Evolutionary conservation across 108 stramenopile species (phyloP).

Genomic region (Hondaea fermentalgiana): DNA sequence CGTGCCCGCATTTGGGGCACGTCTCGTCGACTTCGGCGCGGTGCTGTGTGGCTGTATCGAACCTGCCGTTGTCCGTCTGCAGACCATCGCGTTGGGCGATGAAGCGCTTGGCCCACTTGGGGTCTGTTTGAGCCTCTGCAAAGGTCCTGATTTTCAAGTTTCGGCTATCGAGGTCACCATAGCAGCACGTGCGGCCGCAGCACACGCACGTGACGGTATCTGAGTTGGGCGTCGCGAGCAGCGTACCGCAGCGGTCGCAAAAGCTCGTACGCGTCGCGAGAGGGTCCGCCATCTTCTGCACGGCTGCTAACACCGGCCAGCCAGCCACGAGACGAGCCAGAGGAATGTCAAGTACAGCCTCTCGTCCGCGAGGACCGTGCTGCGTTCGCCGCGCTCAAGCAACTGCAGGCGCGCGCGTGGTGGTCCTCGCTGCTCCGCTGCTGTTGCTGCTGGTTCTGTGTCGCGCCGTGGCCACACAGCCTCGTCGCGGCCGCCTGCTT

Average conservation of each 20-base stretch:
- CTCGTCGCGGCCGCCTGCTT: too few species aligned
- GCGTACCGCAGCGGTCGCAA: not conserved
- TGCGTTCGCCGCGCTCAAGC: too few species aligned
- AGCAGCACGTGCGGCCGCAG: not conserved
- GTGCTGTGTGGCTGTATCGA: not conserved
- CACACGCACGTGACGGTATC: not conserved
- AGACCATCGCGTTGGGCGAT: not conserved
- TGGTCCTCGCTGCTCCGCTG: too few species aligned
- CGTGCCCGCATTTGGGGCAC: constrained; percentile 81
- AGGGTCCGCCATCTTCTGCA: not conserved
- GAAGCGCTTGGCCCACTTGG: not conserved
- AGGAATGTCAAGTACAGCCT: too few species aligned
- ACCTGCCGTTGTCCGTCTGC: not conserved
- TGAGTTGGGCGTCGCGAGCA: not conserved
- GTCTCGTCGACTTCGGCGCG: constrained; percentile 88
- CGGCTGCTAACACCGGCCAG: not conserved
- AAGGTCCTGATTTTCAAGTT: not conserved
- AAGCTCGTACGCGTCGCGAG: not conserved
- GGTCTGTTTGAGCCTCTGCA: not conserved
- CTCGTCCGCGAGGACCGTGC: too few species aligned
- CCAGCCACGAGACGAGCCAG: not conserved
- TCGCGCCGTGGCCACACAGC: too few species aligned
- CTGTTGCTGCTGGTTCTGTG: too few species aligned
- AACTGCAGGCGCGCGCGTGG: too few species aligned
- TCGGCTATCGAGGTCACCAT: not conserved